Percentiles rank a stretch among this genome's conserved stretches.
These are phyloP conservation scores for Cyberlindnera xylosilytica DNA, from an alignment of 805 yeast species.

Conservation along the genomic window DNA sequence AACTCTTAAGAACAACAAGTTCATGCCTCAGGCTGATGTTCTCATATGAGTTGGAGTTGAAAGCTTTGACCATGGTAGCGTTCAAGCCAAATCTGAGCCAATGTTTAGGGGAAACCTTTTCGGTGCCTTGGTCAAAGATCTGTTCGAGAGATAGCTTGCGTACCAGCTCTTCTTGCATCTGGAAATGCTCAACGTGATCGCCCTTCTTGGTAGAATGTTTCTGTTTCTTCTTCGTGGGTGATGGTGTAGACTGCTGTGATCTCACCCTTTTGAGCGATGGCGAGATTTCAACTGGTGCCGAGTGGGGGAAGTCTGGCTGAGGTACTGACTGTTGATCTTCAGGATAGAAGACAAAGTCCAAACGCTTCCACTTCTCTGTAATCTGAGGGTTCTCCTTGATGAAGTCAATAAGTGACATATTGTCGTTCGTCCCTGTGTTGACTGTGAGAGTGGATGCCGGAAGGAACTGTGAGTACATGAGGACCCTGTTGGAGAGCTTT, in stretches of 20 bases:
- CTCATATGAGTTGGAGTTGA: constrained; percentile 52
- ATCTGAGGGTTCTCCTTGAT: constrained; percentile 39
- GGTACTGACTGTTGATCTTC: no score
- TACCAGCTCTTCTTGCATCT: constrained; percentile 54
- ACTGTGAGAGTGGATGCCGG: constrained; percentile 44
- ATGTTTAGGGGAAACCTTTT: constrained; percentile 54
- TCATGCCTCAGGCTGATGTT: constrained; percentile 53
- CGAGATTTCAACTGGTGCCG: no score
- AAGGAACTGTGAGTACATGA: constrained; percentile 48
- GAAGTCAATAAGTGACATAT: constrained; percentile 46
- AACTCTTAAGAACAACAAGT: constrained; percentile 60
- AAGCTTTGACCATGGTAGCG: constrained; percentile 69
- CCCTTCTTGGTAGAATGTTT: constrained; percentile 16
- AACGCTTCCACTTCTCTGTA: constrained; percentile 55
- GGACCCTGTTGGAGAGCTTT: constrained; percentile 27
- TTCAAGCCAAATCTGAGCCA: constrained; percentile 63
- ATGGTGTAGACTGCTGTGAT: constrained; percentile 12
- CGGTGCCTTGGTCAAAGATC: constrained; percentile 58
- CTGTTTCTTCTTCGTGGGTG: constrained; percentile 23
- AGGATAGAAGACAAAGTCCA: constrained; percentile 52
- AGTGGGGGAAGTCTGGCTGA: no score
- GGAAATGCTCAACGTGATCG: constrained; percentile 48
- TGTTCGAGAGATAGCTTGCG: constrained; percentile 54
- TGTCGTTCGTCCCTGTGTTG: constrained; percentile 32
- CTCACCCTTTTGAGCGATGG: constrained; percentile 17